Evolutionary conservation across 2,329 filamentous ascomycete species (phyloP).

Genomic region (Stagonosporopsis vannaccii): DNA sequence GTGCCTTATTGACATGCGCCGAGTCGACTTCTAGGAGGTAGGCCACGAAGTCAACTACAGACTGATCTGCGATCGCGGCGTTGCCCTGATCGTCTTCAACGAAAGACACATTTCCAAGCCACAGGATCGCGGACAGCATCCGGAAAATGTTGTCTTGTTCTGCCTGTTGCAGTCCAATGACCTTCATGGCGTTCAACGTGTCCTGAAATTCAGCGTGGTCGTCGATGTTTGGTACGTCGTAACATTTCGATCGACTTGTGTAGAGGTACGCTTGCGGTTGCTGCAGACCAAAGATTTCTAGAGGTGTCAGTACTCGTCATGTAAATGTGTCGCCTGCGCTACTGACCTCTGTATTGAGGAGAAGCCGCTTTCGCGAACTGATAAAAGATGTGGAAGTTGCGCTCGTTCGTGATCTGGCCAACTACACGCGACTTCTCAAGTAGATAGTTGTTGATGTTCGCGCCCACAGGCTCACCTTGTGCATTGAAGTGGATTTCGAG

Average conservation of each 20-base stretch:
- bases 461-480: conserved; percentile 89
- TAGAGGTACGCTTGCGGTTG: conserved; percentile 92
- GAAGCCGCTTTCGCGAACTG: conserved; percentile 96
- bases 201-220: conserved; percentile 88
- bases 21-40: conserved; percentile 91
- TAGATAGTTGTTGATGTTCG: conserved; percentile 97
- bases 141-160: conserved; percentile 98
- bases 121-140: conserved; percentile 88
- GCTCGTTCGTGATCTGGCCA: conserved; percentile 91
- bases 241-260: conserved; percentile 92
- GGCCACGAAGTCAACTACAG: conserved; percentile 91
- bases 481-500: conserved; percentile 95
- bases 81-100: conserved; percentile 88
- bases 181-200: conserved; percentile 90
- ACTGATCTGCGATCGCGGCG: conserved; percentile 84
- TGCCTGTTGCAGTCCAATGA: conserved; percentile 85
- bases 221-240: conserved; percentile 92
- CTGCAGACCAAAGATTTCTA: conserved; percentile 86
- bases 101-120: conserved; percentile 95
- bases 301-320: conserved; percentile 22
- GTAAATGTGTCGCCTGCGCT: neutral
- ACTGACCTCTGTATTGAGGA: conserved; percentile 73
- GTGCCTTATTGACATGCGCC: conserved; percentile 79
- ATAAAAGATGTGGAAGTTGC: conserved; percentile 99
- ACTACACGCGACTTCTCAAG: conserved; percentile 95